phyloP scores from a whole-genome alignment of 352 stramenopile species.

The Phytophthora pinifolia region DNA sequence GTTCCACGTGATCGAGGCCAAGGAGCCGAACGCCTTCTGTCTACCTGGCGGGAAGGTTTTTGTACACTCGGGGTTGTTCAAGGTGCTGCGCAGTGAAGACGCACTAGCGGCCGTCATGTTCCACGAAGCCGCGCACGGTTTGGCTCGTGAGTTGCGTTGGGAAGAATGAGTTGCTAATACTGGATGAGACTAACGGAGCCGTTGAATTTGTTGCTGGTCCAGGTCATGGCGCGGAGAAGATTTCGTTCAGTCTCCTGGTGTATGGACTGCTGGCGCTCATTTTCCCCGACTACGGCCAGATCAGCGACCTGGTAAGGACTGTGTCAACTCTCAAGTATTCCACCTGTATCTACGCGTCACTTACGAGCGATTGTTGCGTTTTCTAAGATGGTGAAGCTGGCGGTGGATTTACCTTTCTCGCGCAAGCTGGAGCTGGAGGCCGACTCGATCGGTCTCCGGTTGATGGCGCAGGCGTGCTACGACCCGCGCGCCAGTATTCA shows the following conservation, averaged over 20 bases:
- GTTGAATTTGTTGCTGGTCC: slow-evolving; percentile 1
- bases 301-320: slow-evolving; percentile 52
- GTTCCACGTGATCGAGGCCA: slow-evolving; percentile 68
- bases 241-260: slow-evolving; percentile 64
- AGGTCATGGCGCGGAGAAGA: slow-evolving; percentile 74
- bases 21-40: slow-evolving; percentile 76
- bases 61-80: slow-evolving; percentile 74
- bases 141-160: slow-evolving; percentile 46
- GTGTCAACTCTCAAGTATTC: not conserved
- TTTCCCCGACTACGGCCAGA: slow-evolving; percentile 53
- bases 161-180: not conserved
- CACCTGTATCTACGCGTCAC: not conserved
- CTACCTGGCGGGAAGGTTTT: slow-evolving; percentile 76
- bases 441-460: slow-evolving; percentile 49
- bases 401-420: slow-evolving; percentile 56
- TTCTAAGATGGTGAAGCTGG: slow-evolving; percentile 46
- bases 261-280: slow-evolving; percentile 54
- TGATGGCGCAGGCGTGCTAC: slow-evolving; percentile 66
- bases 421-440: slow-evolving; percentile 58
- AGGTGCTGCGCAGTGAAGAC: slow-evolving; percentile 62
- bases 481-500: slow-evolving; percentile 54
- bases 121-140: slow-evolving; percentile 67
- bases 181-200: not conserved
- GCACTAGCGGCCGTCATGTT: slow-evolving; percentile 67
- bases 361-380: slow-evolving; percentile 1